A percentile compares a stretch with the other conserved stretches of the same genome.
Evolutionary conservation across 208 protist genomes (phyloP).

Genomic region (Perkinsela sp.): DNA sequence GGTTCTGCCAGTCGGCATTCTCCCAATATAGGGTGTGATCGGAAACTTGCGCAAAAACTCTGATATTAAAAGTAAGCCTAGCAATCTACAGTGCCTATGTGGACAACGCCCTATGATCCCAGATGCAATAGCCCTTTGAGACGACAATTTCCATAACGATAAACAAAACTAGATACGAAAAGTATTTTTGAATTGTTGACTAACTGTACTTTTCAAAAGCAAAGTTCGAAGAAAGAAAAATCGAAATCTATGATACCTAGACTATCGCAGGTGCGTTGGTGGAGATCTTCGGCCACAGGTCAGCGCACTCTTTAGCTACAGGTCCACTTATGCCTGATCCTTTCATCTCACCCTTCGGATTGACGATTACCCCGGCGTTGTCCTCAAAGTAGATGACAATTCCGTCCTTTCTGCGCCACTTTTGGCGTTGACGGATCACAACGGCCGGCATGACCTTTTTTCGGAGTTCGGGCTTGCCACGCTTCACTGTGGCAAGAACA

Average conservation of each 20-base stretch:
- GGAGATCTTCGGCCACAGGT: slow-evolving; percentile 97
- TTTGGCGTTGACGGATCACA: slow-evolving; percentile 94
- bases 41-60: too few relatives aligned
- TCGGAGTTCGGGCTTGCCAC: slow-evolving; percentile 97
- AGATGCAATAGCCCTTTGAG: too few relatives aligned
- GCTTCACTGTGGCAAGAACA: slow-evolving; percentile 97
- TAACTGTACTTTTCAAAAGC: too few relatives aligned
- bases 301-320: slow-evolving; percentile 97
- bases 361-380: slow-evolving; percentile 98
- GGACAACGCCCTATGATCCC: too few relatives aligned
- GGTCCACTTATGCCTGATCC: slow-evolving; percentile 95
- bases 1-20: too few relatives aligned
- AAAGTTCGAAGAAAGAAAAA: too few relatives aligned
- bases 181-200: too few relatives aligned
- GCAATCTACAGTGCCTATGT: too few relatives aligned
- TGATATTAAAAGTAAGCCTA: too few relatives aligned
- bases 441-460: slow-evolving; percentile 94
- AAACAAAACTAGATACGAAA: too few relatives aligned
- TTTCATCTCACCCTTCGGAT: slow-evolving; percentile 99
- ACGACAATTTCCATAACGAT: too few relatives aligned
- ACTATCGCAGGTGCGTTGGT: slow-evolving; percentile 75
- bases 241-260: slow-evolving; percentile 19
- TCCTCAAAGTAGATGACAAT: slow-evolving; percentile 98
- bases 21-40: too few relatives aligned
- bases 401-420: slow-evolving; percentile 90